Evolutionary conservation across 345 rosid genomes (phyloP), one percentile per base, ranked within the genome.

Genomic region (Ceriops zippeliana): DNA sequence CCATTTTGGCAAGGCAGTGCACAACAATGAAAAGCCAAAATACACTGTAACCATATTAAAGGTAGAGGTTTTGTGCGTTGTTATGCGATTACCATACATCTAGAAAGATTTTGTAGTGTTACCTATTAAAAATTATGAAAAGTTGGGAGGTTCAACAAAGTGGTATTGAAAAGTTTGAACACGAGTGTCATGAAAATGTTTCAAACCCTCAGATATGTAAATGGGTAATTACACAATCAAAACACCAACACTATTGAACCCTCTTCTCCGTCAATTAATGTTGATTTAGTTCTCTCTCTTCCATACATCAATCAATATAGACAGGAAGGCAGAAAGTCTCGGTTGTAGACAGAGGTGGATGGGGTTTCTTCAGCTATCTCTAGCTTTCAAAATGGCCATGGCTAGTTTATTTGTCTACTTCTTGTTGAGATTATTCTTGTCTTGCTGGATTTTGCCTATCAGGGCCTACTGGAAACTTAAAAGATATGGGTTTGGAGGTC

Each of bases 401-500:
- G 19, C 75, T 21, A 65, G 22, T 54, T 38, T 79, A 71, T 27
- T 83, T 58, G 57, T 84, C 4, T 70, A 75, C 27, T 31, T 75
- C 46, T 74, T 77, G 62, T 75, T 79, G 68, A 87, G 63, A 69
- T 70, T 87, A 31, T 15, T 85, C n/a, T 65, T 85, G 28, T 72
- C 79, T 53, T 91, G 85, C 73, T 87, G 96, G 96, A 70, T 91
- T 74, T 78, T 47, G 4, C 98, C 99, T 0, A 35, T 61, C 31
- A 74, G 65, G 62, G 83, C 89, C 26, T 82, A 76, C 59, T 75
- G 60, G 56, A 88, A 84, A 86, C 83, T 91, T 62, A 79, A 61
- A 73, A 83, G 58, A 35, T 86, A 81, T 60, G 98, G 99, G 47
- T 89, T 95, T 53, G 20, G 38, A 17, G 99, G 97, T 61, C 99